Base-by-base conservation (phyloP, 129 eudicot genomes). In the Arctium minus region DNA sequence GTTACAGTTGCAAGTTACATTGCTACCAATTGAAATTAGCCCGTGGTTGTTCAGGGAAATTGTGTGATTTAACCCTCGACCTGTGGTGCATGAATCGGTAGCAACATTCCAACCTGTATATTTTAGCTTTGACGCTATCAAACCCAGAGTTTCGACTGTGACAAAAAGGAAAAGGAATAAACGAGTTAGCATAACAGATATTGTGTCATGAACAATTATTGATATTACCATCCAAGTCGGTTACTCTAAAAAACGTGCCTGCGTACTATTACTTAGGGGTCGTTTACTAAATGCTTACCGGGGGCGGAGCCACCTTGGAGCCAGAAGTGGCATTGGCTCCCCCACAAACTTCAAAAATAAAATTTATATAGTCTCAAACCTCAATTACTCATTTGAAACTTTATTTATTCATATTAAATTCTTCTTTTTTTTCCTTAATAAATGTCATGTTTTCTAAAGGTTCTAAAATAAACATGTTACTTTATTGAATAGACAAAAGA, bases 1-100 rank as follows among this genome's bases (percentile, higher is more conserved):
- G 80, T 30, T 76, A 78, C 99, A 93, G 77, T 86, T 65, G 70
- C 99, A 96, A 56, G 85, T 89, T 67, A 96, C 92, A 39, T 74
- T 78, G 84, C 94, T 85, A 27, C 83, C 31, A 46, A 84, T 0
- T 18, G 0, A 4, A 30, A 79, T 7, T 42, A 64, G 36, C 70
- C 64, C 46, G 0, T 0, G 2, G 0, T 1, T 31, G 6, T 60
- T 53, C n/a, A 1, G 0, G 79, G 9, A 1, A 8, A 13, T 1
- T 22, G 86, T 87, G 85, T 1, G 2, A 70, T 91, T 88, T 76
- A 85, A 84, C 40, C 74, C 91, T 13, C 2, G 39, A 75, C 88
- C 76, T 29, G 72, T 69, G 70, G 29, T 79, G 86, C 99, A 95
- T 62, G 94, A 86, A 74, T 78, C 71, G 67, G 36, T 85, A 79